Conservation (phyloP, 2,329 filamentous ascomycete genomes). For the Talaromyces sp. region DNA sequence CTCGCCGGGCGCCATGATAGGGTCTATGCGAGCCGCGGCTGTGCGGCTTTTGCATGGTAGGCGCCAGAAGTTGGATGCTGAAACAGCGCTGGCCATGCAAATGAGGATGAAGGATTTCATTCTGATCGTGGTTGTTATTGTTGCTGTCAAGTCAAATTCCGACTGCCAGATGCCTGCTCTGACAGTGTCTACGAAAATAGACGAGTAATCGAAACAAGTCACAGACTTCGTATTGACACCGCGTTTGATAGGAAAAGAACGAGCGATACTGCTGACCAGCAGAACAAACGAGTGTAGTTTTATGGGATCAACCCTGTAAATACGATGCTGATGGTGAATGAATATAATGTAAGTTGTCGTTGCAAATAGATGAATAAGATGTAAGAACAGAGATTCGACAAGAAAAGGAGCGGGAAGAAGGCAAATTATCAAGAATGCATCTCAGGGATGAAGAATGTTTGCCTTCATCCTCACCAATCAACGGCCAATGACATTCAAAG, state of each 20-base stretch:
- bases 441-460: background rate
- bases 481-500: background rate
- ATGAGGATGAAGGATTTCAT: background rate
- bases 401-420: background rate
- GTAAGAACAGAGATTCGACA: background rate
- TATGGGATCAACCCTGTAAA: background rate
- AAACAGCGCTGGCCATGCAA: background rate
- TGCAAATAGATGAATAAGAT: background rate
- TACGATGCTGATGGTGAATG: background rate
- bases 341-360: background rate
- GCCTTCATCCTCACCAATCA: background rate
- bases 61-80: conserved; percentile 65
- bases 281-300: background rate
- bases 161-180: conserved; percentile 7
- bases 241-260: background rate
- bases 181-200: background rate
- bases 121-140: background rate
- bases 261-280: conserved; percentile 3
- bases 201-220: background rate
- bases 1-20: conserved; percentile 63
- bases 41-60: conserved; percentile 74
- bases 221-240: background rate
- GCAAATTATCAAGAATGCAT: conserved; percentile 7
- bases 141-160: background rate
- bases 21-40: conserved; percentile 72